Conservation (phyloP, 805 yeast genomes). For the Saccharomyces eubayanus region DNA sequence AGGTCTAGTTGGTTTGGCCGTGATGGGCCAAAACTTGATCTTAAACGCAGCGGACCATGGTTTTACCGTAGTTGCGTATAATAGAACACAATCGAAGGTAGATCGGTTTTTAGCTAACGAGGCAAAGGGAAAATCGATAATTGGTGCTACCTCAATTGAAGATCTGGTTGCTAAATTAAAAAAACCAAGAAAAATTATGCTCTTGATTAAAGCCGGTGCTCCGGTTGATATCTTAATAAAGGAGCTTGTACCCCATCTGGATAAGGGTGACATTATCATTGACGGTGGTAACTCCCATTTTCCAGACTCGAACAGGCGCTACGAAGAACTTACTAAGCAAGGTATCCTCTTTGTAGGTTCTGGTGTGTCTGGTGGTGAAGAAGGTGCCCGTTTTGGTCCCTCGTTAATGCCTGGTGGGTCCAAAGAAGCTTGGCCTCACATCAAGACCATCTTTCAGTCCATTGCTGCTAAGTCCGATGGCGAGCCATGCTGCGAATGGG, state of each 20-base stretch:
- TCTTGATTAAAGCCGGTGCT: conserved; percentile 91
- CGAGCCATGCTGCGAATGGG: conserved; percentile 99
- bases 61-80: conserved; percentile 93
- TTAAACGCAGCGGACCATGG: conserved; percentile 98
- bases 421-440: conserved; percentile 96
- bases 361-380: conserved; percentile 99
- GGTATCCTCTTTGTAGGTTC: conserved; percentile 93
- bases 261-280: conserved; percentile 94
- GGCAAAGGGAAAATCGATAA: conserved; percentile 94
- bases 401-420: conserved; percentile 99
- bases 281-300: conserved; percentile 99
- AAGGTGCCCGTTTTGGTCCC: conserved; percentile 99
- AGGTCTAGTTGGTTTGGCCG: conserved; percentile 99
- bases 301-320: conserved; percentile 98
- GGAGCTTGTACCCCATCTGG: conserved; percentile 83
- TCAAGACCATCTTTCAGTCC: conserved; percentile 91
- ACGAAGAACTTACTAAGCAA: conserved; percentile 74
- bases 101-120: conserved; percentile 88
- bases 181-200: conserved; percentile 92
- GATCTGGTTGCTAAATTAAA: conserved; percentile 83
- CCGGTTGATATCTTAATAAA: conserved; percentile 90
- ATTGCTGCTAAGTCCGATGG: conserved; percentile 95
- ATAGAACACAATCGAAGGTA: conserved; percentile 94
- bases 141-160: conserved; percentile 89
- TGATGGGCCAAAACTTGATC: conserved; percentile 98